Evolutionary conservation across 148 eudicot species (phyloP).

Genomic region (Limonium bicolor): DNA sequence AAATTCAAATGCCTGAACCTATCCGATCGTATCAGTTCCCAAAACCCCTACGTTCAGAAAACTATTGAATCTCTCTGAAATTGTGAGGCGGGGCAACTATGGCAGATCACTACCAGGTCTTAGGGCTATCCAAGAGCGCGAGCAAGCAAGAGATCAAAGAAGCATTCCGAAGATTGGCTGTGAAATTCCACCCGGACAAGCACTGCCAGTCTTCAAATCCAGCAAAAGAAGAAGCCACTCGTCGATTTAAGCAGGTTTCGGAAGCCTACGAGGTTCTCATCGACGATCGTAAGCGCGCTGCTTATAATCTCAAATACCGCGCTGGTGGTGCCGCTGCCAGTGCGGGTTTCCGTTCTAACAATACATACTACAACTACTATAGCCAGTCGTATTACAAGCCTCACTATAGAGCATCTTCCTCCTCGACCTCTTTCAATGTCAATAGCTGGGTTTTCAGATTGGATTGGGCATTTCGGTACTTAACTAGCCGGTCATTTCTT

Average conservation of each 20-base stretch:
- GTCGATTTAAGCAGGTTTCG: slow-evolving; percentile 63
- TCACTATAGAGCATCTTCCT: neutral
- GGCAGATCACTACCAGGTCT: slow-evolving; percentile 63
- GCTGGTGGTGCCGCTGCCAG: neutral
- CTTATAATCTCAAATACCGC: slow-evolving; percentile 28
- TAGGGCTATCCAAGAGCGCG: slow-evolving; percentile 42
- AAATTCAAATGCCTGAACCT: too few species aligned
- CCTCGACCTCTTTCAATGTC: slow-evolving; percentile 4
- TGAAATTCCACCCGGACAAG: slow-evolving; percentile 85
- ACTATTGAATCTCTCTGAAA: too few species aligned
- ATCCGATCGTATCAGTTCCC: too few species aligned
- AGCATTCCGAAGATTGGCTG: slow-evolving; percentile 65
- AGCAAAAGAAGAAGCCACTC: slow-evolving; percentile 33
- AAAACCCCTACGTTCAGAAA: too few species aligned
- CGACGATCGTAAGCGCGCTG: slow-evolving; percentile 72
- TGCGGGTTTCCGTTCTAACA: slow-evolving; percentile 8
- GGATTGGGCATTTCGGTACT: slow-evolving; percentile 28
- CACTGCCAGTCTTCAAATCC: slow-evolving; percentile 46
- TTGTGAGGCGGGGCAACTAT: too few species aligned
- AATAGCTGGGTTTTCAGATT: slow-evolving; percentile 20
- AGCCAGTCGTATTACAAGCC: slow-evolving; percentile 15
- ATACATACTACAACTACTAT: slow-evolving; percentile 5
- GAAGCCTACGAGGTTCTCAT: slow-evolving; percentile 78
- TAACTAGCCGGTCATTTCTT: slow-evolving; percentile 47
- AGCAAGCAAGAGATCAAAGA: slow-evolving; percentile 59